Evolutionary conservation across 805 yeast genomes (phyloP), one percentile per base, ranked within the genome.

Genomic region (Kuraishia ogatae): DNA sequence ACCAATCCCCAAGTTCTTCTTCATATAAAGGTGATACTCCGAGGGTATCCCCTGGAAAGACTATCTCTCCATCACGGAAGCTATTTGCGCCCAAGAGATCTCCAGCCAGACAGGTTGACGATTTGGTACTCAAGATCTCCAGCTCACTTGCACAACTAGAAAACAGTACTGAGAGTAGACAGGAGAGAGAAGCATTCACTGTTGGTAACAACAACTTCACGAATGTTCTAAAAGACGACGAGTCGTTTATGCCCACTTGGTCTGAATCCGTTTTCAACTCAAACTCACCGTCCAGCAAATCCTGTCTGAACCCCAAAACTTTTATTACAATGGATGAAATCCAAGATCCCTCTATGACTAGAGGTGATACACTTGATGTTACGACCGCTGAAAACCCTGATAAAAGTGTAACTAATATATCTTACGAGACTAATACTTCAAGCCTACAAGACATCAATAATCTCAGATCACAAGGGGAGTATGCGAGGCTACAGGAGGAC

Each of bases 401-500:
- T n/a, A n/a, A n/a, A n/a, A n/a, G n/a, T n/a, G n/a, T n/a, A n/a
- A n/a, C n/a, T n/a, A 60, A 59, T 15, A 3, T 17, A 35, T 5
- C 2, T 10, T 11, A 35, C 13, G 43, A 35, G 43, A 35, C 6
- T 13, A 13, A 8, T 13, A 50, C 24, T 4, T 13, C 53, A 19
- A 39, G 55, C 13, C 39, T 67, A 17, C 65, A 64, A 50, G 64
- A 64, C 10, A 56, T 66, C n/a, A 39, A 64, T 5, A 66, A 66
- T 43, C 61, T 72, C 21, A 62, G 67, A 48, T 65, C 66, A 1
- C 64, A 67, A 55, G 80, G 80, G n/a, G 53, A 50, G 43, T 61
- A 55, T 56, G 60, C 50, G 49, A 59, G 56, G 29, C 58, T 53
- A 52, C 53, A 47, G 2, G 62, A 61, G 19, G 61, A 59, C 22